Evolutionary conservation across 768 basidiomycete genomes (phyloP).

Genomic region (Tricholoma terreum): DNA sequence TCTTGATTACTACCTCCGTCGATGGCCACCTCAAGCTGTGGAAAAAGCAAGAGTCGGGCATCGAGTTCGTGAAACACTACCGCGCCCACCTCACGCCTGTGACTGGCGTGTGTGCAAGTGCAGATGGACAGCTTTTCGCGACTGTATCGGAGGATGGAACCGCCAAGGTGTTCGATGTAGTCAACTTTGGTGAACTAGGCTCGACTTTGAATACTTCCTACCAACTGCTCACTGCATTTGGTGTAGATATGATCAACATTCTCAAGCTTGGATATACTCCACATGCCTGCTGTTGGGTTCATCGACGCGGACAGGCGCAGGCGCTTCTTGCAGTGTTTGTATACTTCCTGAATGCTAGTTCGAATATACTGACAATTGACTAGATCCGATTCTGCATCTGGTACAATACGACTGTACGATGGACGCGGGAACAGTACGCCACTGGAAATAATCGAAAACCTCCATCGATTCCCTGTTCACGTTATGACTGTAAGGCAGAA

Average conservation of each 20-base stretch:
- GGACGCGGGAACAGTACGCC: slow-evolving; percentile 82
- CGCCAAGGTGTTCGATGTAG: slow-evolving; percentile 94
- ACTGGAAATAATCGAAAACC: slow-evolving; percentile 66
- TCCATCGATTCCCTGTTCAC: slow-evolving; percentile 90
- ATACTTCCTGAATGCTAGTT: not conserved
- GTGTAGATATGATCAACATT: slow-evolving; percentile 97
- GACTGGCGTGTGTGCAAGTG: slow-evolving; percentile 77
- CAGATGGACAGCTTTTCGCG: slow-evolving; percentile 90
- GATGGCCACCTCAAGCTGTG: slow-evolving; percentile 98
- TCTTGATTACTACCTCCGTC: slow-evolving; percentile 89
- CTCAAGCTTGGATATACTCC: slow-evolving; percentile 86
- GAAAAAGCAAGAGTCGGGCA: slow-evolving; percentile 95
- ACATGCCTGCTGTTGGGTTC: slow-evolving; percentile 93
- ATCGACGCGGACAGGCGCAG: slow-evolving; percentile 82
- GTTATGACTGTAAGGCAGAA: slow-evolving; percentile 71
- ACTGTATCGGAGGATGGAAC: slow-evolving; percentile 89
- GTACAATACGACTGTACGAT: slow-evolving; percentile 86
- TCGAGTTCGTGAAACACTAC: slow-evolving; percentile 99
- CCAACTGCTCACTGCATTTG: not conserved
- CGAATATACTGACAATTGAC: slow-evolving; percentile 15
- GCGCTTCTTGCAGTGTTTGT: slow-evolving; percentile 83
- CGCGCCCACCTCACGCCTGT: slow-evolving; percentile 86
- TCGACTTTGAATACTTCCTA: not conserved
- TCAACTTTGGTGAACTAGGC: slow-evolving; percentile 83
- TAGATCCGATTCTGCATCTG: slow-evolving; percentile 77